Conservation (phyloP, 2,329 filamentous ascomycete species). For the Exophiala bonariae region DNA sequence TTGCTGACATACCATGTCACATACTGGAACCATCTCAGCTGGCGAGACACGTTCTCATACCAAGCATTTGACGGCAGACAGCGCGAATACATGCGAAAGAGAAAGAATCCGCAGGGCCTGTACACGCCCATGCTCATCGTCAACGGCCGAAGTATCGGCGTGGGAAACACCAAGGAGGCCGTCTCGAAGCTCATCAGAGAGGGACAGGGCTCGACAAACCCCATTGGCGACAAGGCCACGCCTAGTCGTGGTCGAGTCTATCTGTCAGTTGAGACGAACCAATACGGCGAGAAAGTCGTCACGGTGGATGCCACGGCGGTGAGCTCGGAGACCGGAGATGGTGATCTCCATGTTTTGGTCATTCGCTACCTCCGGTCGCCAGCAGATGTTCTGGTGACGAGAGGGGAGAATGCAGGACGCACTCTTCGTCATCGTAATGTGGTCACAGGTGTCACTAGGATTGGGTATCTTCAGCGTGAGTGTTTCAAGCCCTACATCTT, state of each 20-base stretch:
- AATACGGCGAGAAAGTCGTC: too few relatives aligned
- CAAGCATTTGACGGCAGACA: constrained; percentile 8
- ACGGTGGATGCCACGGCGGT: too few relatives aligned
- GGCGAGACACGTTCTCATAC: constrained; percentile 17
- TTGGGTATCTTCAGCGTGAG: constrained; percentile 2
- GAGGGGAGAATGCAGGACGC: constrained; percentile 7
- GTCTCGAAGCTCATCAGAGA: constrained; percentile 1
- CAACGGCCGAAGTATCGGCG: constrained; percentile 12
- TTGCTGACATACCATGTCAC: constrained; percentile 19
- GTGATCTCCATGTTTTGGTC: constrained; percentile 3
- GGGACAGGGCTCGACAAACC: neutral
- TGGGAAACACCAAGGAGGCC: constrained; percentile 12
- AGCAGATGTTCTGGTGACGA: constrained; percentile 5
- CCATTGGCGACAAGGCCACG: constrained; percentile 1
- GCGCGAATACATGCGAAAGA: constrained; percentile 11
- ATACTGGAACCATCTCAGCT: constrained; percentile 17
- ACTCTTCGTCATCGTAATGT: constrained; percentile 12
- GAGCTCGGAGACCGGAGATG: too few relatives aligned
- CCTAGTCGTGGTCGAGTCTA: too few relatives aligned
- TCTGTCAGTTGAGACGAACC: too few relatives aligned
- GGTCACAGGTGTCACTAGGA: constrained; percentile 3
- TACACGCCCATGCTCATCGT: constrained; percentile 19
- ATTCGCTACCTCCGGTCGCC: constrained; percentile 4
- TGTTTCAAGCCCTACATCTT: neutral
- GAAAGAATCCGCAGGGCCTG: neutral